Evolutionary conservation across 1,284 basidiomycete genomes (phyloP), one percentile per base, ranked within the genome.

Genomic region (Ustilago curta): DNA sequence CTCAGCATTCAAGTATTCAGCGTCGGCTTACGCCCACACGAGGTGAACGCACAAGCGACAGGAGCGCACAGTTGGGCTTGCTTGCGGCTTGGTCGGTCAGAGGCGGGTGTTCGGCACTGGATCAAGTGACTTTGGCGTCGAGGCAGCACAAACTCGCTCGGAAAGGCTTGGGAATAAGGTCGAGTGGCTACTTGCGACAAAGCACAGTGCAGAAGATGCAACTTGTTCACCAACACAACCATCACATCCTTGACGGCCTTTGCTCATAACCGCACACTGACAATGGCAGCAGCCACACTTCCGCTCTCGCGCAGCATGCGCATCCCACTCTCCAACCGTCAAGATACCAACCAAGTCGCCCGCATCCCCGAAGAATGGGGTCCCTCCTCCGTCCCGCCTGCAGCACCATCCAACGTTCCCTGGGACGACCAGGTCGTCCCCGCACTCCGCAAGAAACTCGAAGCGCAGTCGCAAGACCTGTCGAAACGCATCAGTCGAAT

Each of bases 381-480:
- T 11, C 74, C 74, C 1, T 55, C 51, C 8, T 76, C 74, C 21
- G 43, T 76, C 3, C 74, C 74, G 14, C 69, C 69, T 0, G 23
- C 54, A 16, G 31, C 37, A 0, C 40, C 44, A 14, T 29, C 51
- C 50, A 69, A 59, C 44, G 47, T 76, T 8, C 66, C 69, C 0
- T 79, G 76, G 76, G 78, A 79, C 48, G 76, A 77, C 16, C 70
- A 77, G 31, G 61, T 79, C 0, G 76, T 79, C 2, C 78, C 78
- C 14, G 78, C 78, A 0, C 53, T 79, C 14, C 59, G 72, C 1
- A 76, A 71, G 47, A 75, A 76, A 47, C 66, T 79, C 25, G 72
- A 79, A 51, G 65, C 66, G 23, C 70, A 79, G 23, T 67, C 65
- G 11, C 40, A 55, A 4, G 37, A 65, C 21, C 53, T 79, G 12